Percentiles rank a stretch among this genome's conserved stretches.
These are phyloP conservation scores for Eleusine coracana DNA, from an alignment of 176 grass and related monocot genomes.

Conservation along the genomic window DNA sequence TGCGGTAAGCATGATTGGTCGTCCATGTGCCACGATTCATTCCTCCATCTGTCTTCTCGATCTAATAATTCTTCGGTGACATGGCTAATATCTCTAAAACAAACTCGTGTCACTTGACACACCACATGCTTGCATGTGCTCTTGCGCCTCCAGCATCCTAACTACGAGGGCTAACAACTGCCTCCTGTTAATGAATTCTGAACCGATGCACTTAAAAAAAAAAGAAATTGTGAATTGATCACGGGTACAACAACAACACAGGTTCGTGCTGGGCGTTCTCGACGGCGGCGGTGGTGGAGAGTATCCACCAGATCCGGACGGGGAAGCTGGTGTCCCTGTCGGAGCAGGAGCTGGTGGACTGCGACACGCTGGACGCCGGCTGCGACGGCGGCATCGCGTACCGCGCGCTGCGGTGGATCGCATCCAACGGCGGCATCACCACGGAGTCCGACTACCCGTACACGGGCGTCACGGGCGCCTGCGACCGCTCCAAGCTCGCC, in stretches of 20 bases:
- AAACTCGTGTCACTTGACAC: not conserved
- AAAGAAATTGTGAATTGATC: no score
- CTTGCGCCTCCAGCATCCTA: not conserved
- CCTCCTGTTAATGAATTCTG: no score
- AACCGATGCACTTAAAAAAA: no score
- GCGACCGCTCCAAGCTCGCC: constrained; percentile 41
- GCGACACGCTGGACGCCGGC: constrained; percentile 52
- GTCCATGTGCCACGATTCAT: not conserved
- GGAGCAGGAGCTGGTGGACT: constrained; percentile 81
- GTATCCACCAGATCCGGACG: constrained; percentile 56
- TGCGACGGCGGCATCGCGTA: constrained; percentile 61
- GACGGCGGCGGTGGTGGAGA: constrained; percentile 54
- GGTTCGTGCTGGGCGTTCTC: constrained; percentile 80
- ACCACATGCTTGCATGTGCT: constrained; percentile 13
- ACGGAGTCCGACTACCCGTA: constrained; percentile 56
- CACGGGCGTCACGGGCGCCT: constrained; percentile 37
- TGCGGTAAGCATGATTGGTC: constrained; percentile 33
- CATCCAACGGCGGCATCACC: constrained; percentile 62
- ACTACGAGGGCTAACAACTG: not conserved
- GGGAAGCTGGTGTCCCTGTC: constrained; percentile 62
- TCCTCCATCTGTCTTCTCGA: not conserved
- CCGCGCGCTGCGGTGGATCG: constrained; percentile 57
- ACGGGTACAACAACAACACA: not conserved
- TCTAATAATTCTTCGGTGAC: not conserved
- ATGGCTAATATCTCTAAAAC: not conserved